These are phyloP conservation scores for Protomyces gravidus DNA, from an alignment of 1,139 yeast genomes.

Conservation along the genomic window DNA sequence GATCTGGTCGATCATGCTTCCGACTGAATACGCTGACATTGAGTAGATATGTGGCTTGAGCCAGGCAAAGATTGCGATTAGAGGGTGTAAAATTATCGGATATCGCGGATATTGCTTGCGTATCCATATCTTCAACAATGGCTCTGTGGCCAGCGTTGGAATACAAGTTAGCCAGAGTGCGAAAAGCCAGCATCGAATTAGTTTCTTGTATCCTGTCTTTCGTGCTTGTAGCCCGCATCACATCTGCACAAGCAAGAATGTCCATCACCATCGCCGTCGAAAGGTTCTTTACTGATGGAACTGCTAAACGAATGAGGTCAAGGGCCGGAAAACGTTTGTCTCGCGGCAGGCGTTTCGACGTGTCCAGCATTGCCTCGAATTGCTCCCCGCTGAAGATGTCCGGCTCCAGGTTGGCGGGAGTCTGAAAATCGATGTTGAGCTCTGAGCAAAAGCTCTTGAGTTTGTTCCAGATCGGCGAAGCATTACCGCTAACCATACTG, in stretches of 20 bases:
- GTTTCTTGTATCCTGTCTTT: conserved; percentile 22
- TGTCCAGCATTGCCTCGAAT: neutral
- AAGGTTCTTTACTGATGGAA: conserved; percentile 42
- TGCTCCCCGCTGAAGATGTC: neutral
- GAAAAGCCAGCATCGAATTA: conserved; percentile 34
- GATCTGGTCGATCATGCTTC: conserved; percentile 35
- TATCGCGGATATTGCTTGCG: conserved; percentile 6
- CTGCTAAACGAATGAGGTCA: conserved; percentile 53
- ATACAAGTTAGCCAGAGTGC: conserved; percentile 34
- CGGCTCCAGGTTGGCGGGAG: neutral
- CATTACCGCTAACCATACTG: conserved; percentile 34
- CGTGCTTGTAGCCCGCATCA: neutral
- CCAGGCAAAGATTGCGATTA: conserved; percentile 38
- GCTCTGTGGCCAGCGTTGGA: neutral
- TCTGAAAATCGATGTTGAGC: neutral
- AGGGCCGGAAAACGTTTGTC: conserved; percentile 51
- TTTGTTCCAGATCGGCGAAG: conserved; percentile 6
- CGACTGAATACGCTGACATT: conserved; percentile 47
- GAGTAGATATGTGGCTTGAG: conserved; percentile 53
- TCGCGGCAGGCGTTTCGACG: conserved; percentile 45
- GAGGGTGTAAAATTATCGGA: neutral
- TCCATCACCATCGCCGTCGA: conserved; percentile 37
- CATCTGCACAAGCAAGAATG: conserved; percentile 6
- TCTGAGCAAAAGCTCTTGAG: conserved; percentile 2
- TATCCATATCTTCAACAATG: neutral